Base-by-base conservation (phyloP, 106 monocot genomes). In the Narthecium ossifragum region DNA sequence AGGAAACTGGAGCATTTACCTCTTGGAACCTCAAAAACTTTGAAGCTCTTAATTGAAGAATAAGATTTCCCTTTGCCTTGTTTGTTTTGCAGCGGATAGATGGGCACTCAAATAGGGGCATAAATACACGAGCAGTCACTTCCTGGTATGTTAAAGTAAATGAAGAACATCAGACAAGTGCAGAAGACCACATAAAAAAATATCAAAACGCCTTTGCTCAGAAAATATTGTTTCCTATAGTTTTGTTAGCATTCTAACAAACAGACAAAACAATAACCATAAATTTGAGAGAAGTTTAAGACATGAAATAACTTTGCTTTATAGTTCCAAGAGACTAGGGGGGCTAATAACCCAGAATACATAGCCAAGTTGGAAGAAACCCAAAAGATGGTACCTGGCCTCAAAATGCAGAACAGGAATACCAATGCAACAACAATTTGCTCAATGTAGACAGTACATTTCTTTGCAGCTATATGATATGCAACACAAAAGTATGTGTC, bases 1-100 rank as follows among this genome's bases (percentile, higher is more conserved):
- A 43, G 4, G 3, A 43, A 18, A 22, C 21, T 6, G 21, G 21
- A 47, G 18, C 12, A 47, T 6, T 20, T 74, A 96, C 96, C 90
- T 96, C 96, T 72, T 96, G 96, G 78, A 96, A 96, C 64, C 87
- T 96, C 49, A 84, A 62, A 74, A 96, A 96, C 36, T 96, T 96
- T 30, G 96, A 96, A 62, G 96, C 96, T 72, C 96, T 77, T 30
- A 90, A 81, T 63, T 96, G 96, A 67, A 96, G 90, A 30, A 96
- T 96, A 59, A 96, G 80, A 59, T 96, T 96, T 37, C 96, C 96
- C 61, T 96, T 96, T 22, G 78, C 78, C 39, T 73, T 96, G 36
- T 96, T 96, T 34, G 70, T 33, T 57, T 73, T 71, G 73, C 96
- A 96, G 21, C 96, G 90, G 20, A 24, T 58, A 58, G 96, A 96